Conservation (phyloP, 2,329 filamentous ascomycete genomes). For the Ceratocystis harringtonii region DNA sequence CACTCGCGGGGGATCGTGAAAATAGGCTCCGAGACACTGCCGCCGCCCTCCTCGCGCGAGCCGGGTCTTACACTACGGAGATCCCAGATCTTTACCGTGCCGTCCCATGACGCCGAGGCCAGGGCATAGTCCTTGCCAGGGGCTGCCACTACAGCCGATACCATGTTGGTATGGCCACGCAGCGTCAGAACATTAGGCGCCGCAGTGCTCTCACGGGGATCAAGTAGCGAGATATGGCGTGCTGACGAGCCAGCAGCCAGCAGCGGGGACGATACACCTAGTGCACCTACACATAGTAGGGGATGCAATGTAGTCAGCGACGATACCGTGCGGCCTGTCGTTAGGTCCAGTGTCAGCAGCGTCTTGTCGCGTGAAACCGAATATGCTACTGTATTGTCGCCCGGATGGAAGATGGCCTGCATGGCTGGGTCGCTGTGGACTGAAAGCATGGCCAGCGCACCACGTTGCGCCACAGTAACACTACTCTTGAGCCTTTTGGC, state of each 20-base stretch:
- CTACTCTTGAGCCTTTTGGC: conserved; percentile 29
- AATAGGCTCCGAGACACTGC: conserved; percentile 56
- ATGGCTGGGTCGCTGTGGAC: conserved; percentile 62
- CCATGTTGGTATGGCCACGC: conserved; percentile 69
- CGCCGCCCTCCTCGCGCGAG: conserved; percentile 42
- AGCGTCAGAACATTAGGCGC: conserved; percentile 79
- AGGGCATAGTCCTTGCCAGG: conserved; percentile 65
- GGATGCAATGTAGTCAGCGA: conserved; percentile 72
- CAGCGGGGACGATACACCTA: conserved; percentile 37
- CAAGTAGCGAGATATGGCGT: conserved; percentile 80
- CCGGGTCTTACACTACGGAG: conserved; percentile 54
- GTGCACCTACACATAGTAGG: conserved; percentile 60
- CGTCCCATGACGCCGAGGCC: conserved; percentile 80
- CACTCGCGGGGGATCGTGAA: conserved; percentile 63
- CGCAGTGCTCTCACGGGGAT: conserved; percentile 65
- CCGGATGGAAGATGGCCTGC: conserved; percentile 68
- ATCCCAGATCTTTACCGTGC: conserved; percentile 89
- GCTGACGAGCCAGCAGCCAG: conserved; percentile 66
- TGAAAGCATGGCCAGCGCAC: conserved; percentile 58
- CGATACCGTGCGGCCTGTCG: conserved; percentile 63
- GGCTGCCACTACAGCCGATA: conserved; percentile 31
- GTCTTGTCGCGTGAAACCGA: conserved; percentile 84
- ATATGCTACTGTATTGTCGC: conserved; percentile 79
- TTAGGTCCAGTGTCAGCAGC: conserved; percentile 78
- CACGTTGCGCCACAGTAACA: conserved; percentile 49